Evolutionary conservation across 192 early-diverging fungal genomes (phyloP), one percentile per base, ranked within the genome.

Genomic region (Umbelopsis sp.): DNA sequence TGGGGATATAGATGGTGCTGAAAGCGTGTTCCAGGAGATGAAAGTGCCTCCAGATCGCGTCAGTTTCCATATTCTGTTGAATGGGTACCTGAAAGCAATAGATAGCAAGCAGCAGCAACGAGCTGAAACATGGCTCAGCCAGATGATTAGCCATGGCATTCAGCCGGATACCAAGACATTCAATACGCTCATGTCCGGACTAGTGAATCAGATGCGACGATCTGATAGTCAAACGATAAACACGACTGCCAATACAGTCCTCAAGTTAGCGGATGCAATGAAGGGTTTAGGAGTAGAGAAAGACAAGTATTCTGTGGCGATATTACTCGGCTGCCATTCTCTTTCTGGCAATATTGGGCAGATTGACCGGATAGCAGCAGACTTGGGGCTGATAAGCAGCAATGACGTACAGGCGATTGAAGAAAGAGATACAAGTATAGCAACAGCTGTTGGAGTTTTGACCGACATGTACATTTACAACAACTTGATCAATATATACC

Each of bases 171-270:
- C 74, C 49, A 73, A 52, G 53, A 80, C 78, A 20, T 80, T 80
- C 44, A 80, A 80, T 47, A 33, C 75, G 52, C 49, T 76, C 13
- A 80, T 80, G 71, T 73, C 75, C 35, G 74, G 74, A 23, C 73
- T 76, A 27, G 64, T 80, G 23, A 25, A 33, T 2, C 41, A 47
- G 21, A 22, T 64, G 22, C n/a, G 69, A 27, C 18, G 41, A 0
- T 61, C 30, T 13, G 9, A 35, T 35, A 8, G 27, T 61, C 25
- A 30, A 61, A 61, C 55, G 55, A 35, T 61, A 61, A 13, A n/a
- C 1, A 25, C 55, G 25, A 61, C 55, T 27, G 55, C 55, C 25
- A 61, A 33, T 6, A 61, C 55, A 3, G 25, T 61, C 37, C 11
- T 61, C 5, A 61, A 61, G 33, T 30, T 61, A 18, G 8, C 16